phyloP scores from a whole-genome alignment of 208 protist species.

The Jaenimonas drosophilae region DNA sequence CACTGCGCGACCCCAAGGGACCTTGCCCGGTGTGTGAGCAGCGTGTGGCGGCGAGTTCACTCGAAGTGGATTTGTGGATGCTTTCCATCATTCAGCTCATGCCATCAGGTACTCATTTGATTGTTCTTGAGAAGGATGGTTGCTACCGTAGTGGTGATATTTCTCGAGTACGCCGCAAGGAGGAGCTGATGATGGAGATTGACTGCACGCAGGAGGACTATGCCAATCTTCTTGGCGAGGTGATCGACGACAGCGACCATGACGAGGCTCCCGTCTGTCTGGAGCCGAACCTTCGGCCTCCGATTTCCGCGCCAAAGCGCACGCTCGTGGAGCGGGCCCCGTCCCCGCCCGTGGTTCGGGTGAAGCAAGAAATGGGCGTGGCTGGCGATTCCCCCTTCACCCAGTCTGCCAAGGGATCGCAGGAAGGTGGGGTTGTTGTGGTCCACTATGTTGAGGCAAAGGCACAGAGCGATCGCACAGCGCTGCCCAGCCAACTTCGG shows the following conservation, averaged over 20 bases:
- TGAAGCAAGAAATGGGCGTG: too few species aligned
- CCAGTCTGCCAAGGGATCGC: too few species aligned
- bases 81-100: slow-evolving; percentile 52
- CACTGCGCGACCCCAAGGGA: slow-evolving; percentile 75
- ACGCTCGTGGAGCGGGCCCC: too few species aligned
- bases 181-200: slow-evolving; percentile 49
- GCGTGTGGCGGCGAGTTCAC: slow-evolving; percentile 56
- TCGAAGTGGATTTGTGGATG: slow-evolving; percentile 83
- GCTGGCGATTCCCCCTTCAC: too few species aligned
- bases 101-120: slow-evolving; percentile 66
- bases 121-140: slow-evolving; percentile 68
- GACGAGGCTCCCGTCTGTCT: slow-evolving; percentile 20
- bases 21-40: slow-evolving; percentile 80
- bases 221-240: slow-evolving; percentile 38
- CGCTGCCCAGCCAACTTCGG: slow-evolving; percentile 56
- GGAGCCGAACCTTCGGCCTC: too few species aligned
- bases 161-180: slow-evolving; percentile 40
- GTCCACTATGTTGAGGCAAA: slow-evolving; percentile 44
- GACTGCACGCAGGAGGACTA: slow-evolving; percentile 48
- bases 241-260: slow-evolving; percentile 26
- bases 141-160: slow-evolving; percentile 63
- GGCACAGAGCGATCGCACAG: slow-evolving; percentile 12
- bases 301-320: too few species aligned
- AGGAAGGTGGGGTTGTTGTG: slow-evolving; percentile 35
- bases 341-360: too few species aligned